These are phyloP conservation scores for Quillaja saponaria DNA, from an alignment of 306 rosid genomes.

Conservation along the genomic window DNA sequence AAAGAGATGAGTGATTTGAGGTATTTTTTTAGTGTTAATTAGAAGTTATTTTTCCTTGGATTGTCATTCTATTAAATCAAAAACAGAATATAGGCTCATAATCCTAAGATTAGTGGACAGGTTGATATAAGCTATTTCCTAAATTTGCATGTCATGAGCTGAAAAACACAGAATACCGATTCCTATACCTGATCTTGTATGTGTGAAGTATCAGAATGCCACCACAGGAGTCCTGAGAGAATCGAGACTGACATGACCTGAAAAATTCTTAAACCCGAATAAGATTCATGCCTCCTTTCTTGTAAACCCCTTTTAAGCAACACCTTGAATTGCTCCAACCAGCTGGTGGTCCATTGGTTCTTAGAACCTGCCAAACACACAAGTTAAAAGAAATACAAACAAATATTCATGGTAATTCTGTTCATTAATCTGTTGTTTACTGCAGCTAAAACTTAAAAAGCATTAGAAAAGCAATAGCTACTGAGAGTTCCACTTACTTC, in stretches of 20 bases:
- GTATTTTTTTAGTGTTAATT: neutral
- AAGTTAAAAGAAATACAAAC: neutral
- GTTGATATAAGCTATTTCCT: neutral
- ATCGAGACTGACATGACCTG: slow-evolving; percentile 85
- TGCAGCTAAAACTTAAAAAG: neutral
- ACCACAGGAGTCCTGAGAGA: slow-evolving; percentile 87
- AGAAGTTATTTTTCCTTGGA: neutral
- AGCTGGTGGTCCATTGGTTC: slow-evolving; percentile 67
- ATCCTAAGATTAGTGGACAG: too few relatives aligned
- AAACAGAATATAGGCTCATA: neutral
- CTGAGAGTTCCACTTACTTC: slow-evolving; percentile 45
- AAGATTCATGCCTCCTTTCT: slow-evolving; percentile 88
- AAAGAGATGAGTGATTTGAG: neutral
- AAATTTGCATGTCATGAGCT: neutral
- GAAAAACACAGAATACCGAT: too few relatives aligned
- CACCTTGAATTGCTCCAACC: slow-evolving; percentile 83
- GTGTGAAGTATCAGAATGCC: slow-evolving; percentile 73
- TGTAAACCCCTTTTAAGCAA: slow-evolving; percentile 74
- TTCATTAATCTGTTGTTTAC: neutral
- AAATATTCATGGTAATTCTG: too few relatives aligned
- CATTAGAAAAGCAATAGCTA: neutral
- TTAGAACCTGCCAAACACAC: slow-evolving; percentile 38
- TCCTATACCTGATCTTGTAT: slow-evolving; percentile 76
- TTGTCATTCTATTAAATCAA: neutral
- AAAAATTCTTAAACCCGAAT: slow-evolving; percentile 78